Percentiles rank a stretch among this genome's conserved stretches.
Evolutionary conservation across 73 alveolate species (phyloP).

Genomic region (Paramecium primaurelia): DNA sequence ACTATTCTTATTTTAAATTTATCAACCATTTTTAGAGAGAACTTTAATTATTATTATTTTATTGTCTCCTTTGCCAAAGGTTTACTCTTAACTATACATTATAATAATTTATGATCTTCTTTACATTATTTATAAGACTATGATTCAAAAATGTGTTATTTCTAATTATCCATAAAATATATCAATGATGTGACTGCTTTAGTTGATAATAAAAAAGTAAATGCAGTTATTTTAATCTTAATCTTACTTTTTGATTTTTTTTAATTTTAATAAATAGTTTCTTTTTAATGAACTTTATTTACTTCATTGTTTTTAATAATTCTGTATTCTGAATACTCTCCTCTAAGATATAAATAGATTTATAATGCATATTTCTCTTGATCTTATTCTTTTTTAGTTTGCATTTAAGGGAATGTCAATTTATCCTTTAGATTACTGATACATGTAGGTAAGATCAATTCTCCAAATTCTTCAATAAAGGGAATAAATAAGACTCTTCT

Average conservation of each 20-base stretch:
- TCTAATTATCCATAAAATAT: background rate
- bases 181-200: background rate
- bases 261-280: background rate
- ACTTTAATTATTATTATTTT: background rate
- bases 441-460: background rate
- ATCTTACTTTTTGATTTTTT: background rate
- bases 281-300: background rate
- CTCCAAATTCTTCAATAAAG: constrained; percentile 43
- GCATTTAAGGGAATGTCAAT: background rate
- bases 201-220: background rate
- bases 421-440: background rate
- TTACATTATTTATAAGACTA: background rate
- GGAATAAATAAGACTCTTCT: constrained; percentile 1
- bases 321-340: background rate
- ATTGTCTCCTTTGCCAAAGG: background rate
- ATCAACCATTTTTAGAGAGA: background rate
- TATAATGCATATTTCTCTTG: background rate
- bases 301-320: background rate
- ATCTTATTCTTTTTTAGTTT: background rate
- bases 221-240: background rate
- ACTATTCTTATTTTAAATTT: background rate
- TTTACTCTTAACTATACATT: constrained; percentile 12
- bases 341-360: background rate
- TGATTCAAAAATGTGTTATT: background rate
- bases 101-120: background rate